These are phyloP conservation scores for Solanum piurae DNA, from an alignment of 257 asterid species.

Conservation along the genomic window DNA sequence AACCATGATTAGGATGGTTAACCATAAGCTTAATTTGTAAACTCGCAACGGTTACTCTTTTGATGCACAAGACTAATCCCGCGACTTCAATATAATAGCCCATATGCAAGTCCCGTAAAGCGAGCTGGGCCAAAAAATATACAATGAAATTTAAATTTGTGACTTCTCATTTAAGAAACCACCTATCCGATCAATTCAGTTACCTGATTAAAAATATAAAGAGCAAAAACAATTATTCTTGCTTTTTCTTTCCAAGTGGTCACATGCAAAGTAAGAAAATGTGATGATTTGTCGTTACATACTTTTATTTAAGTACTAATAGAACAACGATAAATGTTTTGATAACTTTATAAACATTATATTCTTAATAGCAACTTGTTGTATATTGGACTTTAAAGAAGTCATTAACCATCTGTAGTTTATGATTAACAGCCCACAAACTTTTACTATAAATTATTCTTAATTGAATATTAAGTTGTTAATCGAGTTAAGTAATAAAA, in stretches of 20 bases:
- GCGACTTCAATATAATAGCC: background rate
- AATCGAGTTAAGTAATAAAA: background rate
- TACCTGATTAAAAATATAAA: background rate
- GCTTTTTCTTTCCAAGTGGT: background rate
- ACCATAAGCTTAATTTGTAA: background rate
- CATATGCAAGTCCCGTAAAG: background rate
- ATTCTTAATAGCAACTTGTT: background rate
- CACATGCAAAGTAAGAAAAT: background rate
- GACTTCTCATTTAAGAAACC: background rate
- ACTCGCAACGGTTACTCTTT: background rate
- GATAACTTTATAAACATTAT: background rate
- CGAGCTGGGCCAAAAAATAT: background rate
- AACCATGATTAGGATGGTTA: background rate
- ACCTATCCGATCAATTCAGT: fast-evolving
- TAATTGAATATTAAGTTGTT: background rate
- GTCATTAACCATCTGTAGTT: background rate
- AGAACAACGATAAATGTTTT: background rate
- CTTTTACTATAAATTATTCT: background rate
- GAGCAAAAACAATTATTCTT: background rate
- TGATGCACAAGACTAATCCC: background rate
- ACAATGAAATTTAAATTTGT: background rate
- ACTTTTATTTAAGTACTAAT: background rate
- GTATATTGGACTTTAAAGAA: background rate
- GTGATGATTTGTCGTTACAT: background rate
- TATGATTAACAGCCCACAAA: background rate